These are phyloP conservation scores for Saturnispora galanensis DNA, from an alignment of 805 yeast species.

Conservation along the genomic window DNA sequence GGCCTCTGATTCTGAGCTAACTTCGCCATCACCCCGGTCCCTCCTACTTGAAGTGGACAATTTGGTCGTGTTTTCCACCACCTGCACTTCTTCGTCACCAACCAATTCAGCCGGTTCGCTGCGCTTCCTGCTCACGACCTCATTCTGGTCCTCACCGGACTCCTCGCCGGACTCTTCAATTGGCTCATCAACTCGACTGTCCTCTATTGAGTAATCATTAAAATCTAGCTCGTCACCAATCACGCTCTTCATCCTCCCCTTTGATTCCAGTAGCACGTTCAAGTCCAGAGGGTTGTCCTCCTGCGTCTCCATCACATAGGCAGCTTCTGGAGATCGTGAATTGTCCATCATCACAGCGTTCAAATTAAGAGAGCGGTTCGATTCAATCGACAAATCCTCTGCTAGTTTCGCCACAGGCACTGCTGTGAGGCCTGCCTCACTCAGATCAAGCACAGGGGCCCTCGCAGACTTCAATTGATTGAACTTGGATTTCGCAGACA, in stretches of 20 bases:
- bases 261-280: neutral
- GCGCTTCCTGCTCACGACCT: too few relatives aligned
- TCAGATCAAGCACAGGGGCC: neutral
- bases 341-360: conserved; percentile 2
- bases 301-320: conserved; percentile 9
- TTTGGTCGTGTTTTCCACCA: too few relatives aligned
- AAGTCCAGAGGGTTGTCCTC: conserved; percentile 2
- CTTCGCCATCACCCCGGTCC: too few relatives aligned
- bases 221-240: conserved; percentile 8
- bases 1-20: too few relatives aligned
- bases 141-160: too few relatives aligned
- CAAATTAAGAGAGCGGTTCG: neutral
- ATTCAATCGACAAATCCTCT: neutral
- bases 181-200: too few relatives aligned
- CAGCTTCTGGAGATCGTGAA: conserved; percentile 1
- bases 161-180: too few relatives aligned
- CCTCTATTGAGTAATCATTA: conserved; percentile 3
- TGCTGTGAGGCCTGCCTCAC: neutral
- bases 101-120: too few relatives aligned
- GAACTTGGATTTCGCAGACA: conserved; percentile 2
- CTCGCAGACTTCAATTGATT: neutral
- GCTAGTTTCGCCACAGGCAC: neutral
- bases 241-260: neutral
- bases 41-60: too few relatives aligned
- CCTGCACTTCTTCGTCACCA: too few relatives aligned